A percentile compares a stretch with the other conserved stretches of the same genome.
Conservation (phyloP, 805 yeast species). For the Cyberlindnera maclurae region DNA sequence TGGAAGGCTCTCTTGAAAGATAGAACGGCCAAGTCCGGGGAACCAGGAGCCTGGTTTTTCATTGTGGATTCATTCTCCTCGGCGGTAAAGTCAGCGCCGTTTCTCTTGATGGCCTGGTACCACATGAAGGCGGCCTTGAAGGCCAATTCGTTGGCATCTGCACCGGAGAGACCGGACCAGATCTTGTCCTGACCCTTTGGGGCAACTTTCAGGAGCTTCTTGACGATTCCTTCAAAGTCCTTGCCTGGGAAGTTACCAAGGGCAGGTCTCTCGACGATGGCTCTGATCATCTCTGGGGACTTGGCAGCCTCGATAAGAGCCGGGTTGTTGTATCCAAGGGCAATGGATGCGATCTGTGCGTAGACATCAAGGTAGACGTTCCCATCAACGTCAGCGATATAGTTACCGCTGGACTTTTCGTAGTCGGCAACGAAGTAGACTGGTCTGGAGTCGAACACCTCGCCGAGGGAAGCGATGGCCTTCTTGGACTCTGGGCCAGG, state of each 20-base stretch:
- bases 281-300: slow-evolving; percentile 62
- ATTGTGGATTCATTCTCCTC: slow-evolving; percentile 71
- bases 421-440: slow-evolving; percentile 74
- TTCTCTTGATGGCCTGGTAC: slow-evolving; percentile 65
- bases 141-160: slow-evolving; percentile 85
- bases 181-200: slow-evolving; percentile 70
- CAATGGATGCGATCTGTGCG: slow-evolving; percentile 80
- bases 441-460: slow-evolving; percentile 65
- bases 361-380: slow-evolving; percentile 67
- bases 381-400: slow-evolving; percentile 75
- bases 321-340: slow-evolving; percentile 84
- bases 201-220: slow-evolving; percentile 49
- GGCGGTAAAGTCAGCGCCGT: slow-evolving; percentile 49
- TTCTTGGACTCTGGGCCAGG: slow-evolving; percentile 73
- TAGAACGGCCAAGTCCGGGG: slow-evolving; percentile 78
- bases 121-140: slow-evolving; percentile 85
- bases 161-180: slow-evolving; percentile 80
- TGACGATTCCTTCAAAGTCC: slow-evolving; percentile 51
- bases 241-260: slow-evolving; percentile 73
- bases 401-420: slow-evolving; percentile 69
- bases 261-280: slow-evolving; percentile 79
- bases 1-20: slow-evolving; percentile 90
- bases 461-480: slow-evolving; percentile 45
- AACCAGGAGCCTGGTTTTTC: slow-evolving; percentile 81
- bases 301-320: slow-evolving; percentile 60